Conservation (phyloP, 192 early-diverging fungal genomes). For the Lunasporangiospora selenospora region DNA sequence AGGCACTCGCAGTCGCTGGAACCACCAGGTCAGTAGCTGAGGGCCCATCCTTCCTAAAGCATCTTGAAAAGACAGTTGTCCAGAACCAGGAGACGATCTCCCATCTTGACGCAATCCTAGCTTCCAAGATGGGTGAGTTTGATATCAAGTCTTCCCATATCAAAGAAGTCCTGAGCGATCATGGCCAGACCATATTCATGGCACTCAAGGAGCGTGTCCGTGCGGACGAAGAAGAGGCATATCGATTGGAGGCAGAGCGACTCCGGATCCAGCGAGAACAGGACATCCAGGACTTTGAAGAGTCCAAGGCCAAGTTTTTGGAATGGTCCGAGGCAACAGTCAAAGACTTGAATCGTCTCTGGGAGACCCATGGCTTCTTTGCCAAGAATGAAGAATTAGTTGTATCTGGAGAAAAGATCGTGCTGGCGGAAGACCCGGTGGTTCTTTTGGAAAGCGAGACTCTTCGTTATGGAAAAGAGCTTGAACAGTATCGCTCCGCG, state of each 20-base stretch:
- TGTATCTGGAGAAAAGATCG: background rate
- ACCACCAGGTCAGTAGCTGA: background rate
- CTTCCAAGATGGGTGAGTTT: conserved; percentile 16
- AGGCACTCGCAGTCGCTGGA: too few relatives aligned
- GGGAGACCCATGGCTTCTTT: conserved; percentile 20
- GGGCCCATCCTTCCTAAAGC: background rate
- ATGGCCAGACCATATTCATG: conserved; percentile 2
- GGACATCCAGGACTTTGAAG: conserved; percentile 21
- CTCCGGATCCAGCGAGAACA: conserved; percentile 16
- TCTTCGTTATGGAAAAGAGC: background rate
- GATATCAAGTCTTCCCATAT: conserved; percentile 12
- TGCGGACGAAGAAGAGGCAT: conserved; percentile 22
- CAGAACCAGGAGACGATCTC: conserved; percentile 9
- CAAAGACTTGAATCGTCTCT: conserved; percentile 14
- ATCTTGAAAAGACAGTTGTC: conserved; percentile 2
- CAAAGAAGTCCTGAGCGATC: conserved; percentile 5
- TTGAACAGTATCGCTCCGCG: conserved; percentile 3
- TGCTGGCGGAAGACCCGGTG: background rate
- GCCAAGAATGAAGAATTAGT: background rate
- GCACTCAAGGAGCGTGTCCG: conserved; percentile 27
- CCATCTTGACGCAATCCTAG: conserved; percentile 15
- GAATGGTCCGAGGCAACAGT: conserved; percentile 20
- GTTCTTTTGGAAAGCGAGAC: conserved; percentile 8
- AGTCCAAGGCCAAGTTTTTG: conserved; percentile 24
- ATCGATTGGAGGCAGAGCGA: conserved; percentile 15